Evolutionary conservation across 805 yeast genomes (phyloP), one percentile per base, ranked within the genome.

Genomic region (Metschnikowia koreensis): DNA sequence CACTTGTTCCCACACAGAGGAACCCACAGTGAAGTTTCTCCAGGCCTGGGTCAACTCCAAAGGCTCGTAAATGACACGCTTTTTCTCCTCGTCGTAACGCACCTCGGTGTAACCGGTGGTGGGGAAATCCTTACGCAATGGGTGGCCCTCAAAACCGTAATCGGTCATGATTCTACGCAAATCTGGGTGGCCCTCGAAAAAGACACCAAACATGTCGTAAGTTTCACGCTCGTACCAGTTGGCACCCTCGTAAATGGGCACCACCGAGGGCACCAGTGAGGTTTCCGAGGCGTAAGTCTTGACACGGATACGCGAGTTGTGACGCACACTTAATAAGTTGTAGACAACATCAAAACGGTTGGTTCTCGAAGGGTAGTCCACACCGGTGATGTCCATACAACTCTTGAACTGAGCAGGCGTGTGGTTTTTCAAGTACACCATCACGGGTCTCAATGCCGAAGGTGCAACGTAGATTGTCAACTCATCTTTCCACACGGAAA

Each of bases 191-290:
- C 86, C 89, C 70, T 87, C 93, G 65, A 89, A 89, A 71, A 88
- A 88, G 53, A 89, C 81, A 41, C 96, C 96, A 67, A 81, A 89
- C 81, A 89, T 76, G 68, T 89, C 96, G 68, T 87, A 89, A 12
- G 94, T 83, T 69, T 89, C 96, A 67, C 96, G 81, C 74, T 89
- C 96, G 67, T 81, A 86, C 96, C 96, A 89, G 73, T 89, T 89
- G 57, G 90, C 86, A 53, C 96, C 96, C 66, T 84, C 83, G 68
- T 71, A 88, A 47, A 89, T 63, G 13, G 83, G 81, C n/a, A 86
- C 83, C 55, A 86, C 70, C 52, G 90, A 82, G 37, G 96, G 96
- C 55, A 89, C 96, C 3, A 94, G 81, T 44, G 87, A 78, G 43
- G 87, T 82, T 70, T 89, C 96, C 45, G 84, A 83, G 15, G 96